A percentile compares a stretch with the other conserved stretches of the same genome.
Evolutionary conservation across 2,329 filamentous ascomycete species (phyloP).

Genomic region (Penicillium rolfsii): DNA sequence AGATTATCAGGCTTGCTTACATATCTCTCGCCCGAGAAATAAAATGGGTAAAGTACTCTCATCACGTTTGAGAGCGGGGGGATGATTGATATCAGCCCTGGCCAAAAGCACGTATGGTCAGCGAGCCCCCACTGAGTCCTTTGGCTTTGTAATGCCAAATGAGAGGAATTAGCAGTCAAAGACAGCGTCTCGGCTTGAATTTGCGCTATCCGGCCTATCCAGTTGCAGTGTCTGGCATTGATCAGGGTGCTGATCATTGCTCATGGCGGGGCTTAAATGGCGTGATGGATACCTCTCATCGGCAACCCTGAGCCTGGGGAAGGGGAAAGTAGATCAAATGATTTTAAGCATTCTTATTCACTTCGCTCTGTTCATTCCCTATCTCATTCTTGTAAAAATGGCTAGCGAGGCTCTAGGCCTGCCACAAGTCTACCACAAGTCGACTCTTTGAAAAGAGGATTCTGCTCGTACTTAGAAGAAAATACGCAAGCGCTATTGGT

Average conservation of each 20-base stretch:
- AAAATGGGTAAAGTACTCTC: slow-evolving; percentile 14
- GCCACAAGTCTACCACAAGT: too few relatives aligned
- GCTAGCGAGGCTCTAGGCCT: background rate
- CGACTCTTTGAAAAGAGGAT: too few relatives aligned
- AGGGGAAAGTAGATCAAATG: slow-evolving; percentile 11
- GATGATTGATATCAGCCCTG: slow-evolving; percentile 21
- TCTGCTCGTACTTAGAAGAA: background rate
- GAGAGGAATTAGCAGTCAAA: background rate
- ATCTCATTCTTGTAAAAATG: background rate
- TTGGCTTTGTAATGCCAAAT: slow-evolving; percentile 9
- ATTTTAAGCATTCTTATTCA: background rate
- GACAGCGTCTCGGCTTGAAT: slow-evolving; percentile 15
- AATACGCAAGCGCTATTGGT: background rate
- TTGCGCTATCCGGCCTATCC: slow-evolving; percentile 16
- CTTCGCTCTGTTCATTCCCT: background rate
- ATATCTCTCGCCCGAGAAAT: slow-evolving; percentile 30
- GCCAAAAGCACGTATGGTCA: slow-evolving; percentile 22
- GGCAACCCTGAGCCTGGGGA: slow-evolving; percentile 5
- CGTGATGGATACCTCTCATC: slow-evolving; percentile 31
- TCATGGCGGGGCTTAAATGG: slow-evolving; percentile 39
- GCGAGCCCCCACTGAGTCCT: slow-evolving; percentile 16
- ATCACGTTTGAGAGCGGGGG: slow-evolving; percentile 20
- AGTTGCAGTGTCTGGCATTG: slow-evolving; percentile 7
- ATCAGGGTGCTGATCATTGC: slow-evolving; percentile 31
- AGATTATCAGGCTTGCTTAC: slow-evolving; percentile 5